Evolutionary conservation across 495 filamentous ascomycete species (phyloP).

Genomic region (Penicillium odoratum): DNA sequence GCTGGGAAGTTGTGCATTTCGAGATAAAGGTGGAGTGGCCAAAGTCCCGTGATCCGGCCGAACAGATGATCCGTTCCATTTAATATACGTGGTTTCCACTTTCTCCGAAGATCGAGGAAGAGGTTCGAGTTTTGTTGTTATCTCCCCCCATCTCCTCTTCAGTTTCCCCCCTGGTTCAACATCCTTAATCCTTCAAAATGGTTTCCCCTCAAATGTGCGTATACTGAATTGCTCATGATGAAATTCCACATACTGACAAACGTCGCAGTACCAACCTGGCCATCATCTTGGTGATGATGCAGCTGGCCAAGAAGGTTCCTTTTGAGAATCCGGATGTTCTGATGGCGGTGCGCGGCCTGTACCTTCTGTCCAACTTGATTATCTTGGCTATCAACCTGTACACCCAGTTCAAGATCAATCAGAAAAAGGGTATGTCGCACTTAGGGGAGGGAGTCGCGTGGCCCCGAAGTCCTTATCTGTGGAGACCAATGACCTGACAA

Average conservation of each 20-base stretch:
- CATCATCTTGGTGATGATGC: constrained; percentile 97
- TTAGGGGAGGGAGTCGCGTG: neutral
- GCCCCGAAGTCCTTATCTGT: neutral
- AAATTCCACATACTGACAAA: neutral
- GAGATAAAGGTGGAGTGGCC: constrained; percentile 4
- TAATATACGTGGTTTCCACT: constrained; percentile 11
- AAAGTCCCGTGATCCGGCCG: constrained; percentile 6
- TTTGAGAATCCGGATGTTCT: constrained; percentile 91
- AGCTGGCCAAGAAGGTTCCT: constrained; percentile 90
- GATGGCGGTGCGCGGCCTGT: constrained; percentile 76
- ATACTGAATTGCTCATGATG: neutral
- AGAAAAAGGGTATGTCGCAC: constrained; percentile 80
- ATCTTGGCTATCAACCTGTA: constrained; percentile 83
- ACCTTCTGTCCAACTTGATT: constrained; percentile 84
- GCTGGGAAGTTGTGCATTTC: constrained; percentile 2
- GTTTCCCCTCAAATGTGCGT: constrained; percentile 50
- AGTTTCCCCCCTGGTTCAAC: constrained; percentile 7
- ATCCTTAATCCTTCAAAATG: constrained; percentile 37
- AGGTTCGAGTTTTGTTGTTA: constrained; percentile 25
- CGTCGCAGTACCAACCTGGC: constrained; percentile 77
- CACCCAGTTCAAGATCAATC: constrained; percentile 77
- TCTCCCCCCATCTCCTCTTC: constrained; percentile 23
- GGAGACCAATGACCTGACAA: constrained; percentile 1
- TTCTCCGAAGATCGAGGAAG: constrained; percentile 1
- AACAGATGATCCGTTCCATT: constrained; percentile 8